A percentile compares a stretch with the other conserved stretches of the same genome.
These are phyloP conservation scores for Senna tora DNA, from an alignment of 306 rosid genomes.

Conservation along the genomic window DNA sequence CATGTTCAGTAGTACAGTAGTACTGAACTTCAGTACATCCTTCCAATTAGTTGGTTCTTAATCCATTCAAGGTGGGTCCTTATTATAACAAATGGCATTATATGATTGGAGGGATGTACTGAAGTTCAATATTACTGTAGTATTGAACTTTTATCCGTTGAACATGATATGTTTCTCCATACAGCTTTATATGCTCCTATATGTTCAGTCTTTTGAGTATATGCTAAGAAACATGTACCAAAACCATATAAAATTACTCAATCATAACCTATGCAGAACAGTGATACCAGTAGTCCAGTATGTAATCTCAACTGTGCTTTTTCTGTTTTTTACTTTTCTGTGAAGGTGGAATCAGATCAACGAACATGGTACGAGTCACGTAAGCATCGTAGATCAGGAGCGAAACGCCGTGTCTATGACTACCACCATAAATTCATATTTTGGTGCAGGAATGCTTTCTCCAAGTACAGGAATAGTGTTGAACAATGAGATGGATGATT, in stretches of 20 bases:
- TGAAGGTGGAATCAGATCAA: constrained; percentile 73
- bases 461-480: constrained; percentile 78
- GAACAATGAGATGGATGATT: constrained; percentile 93
- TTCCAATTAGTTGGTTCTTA: too few species aligned
- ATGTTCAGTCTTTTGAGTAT: constrained; percentile 6
- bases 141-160: too few species aligned
- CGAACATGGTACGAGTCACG: constrained; percentile 90
- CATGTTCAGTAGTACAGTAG: too few species aligned
- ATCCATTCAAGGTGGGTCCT: too few species aligned
- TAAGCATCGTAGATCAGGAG: constrained; percentile 58
- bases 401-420: constrained; percentile 84
- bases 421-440: constrained; percentile 64
- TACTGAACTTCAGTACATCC: too few species aligned
- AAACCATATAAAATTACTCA: constrained; percentile 13
- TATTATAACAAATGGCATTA: too few species aligned
- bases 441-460: constrained; percentile 73
- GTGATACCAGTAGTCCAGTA: too few species aligned
- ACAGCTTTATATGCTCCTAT: not conserved
- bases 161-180: not conserved
- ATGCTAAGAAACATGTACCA: constrained; percentile 28
- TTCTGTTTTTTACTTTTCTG: constrained; percentile 22
- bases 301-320: constrained; percentile 9
- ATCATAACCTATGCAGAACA: constrained; percentile 3
- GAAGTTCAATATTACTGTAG: too few species aligned
- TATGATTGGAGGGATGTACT: too few species aligned